Base-by-base conservation (phyloP, 192 early-diverging fungal species). In the Coemansia sp. region DNA sequence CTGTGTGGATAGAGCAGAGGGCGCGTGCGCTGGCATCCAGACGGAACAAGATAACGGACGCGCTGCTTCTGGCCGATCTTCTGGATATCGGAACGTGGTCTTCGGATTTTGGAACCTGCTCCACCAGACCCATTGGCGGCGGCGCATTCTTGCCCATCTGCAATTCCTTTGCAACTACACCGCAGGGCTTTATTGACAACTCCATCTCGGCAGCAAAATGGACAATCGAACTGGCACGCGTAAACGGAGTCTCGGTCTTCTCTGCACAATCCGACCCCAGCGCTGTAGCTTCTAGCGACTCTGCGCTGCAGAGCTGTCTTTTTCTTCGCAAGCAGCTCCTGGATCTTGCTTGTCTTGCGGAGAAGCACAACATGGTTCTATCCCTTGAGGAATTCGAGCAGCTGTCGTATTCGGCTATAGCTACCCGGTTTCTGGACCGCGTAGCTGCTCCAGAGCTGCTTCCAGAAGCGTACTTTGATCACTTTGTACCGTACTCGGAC, bases 361-460 rank as follows among this genome's bases (percentile, higher is more conserved):
- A 79, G 10, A 32, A 62, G 52, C 89, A 89, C 65, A 59, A 63
- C 9, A 66, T 86, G 60, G 54, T 46, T 6, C 63, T 88, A 11
- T 54, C 72, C 2, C 74, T 91, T 26, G 73, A 78, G 16, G 83
- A 86, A 26, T 89, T 90, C 63, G 79, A 74, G 13, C 66, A 79
- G 64, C 54, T 83, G 26, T 72, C 74, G 7, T 87, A 84, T 41
- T 71, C 69, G 21, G 54, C 41, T 11, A 73, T 80, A 37, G 85
- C 89, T 22, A 69, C 85, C 21, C 80, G 85, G 51, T 63, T 92
- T 26, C 74, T 92, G 26, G 89, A 91, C 61, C 78, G 88, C 8
- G 87, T 85, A 7, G 71, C 80, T 0, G 78, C 89, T 6, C 79
- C 87, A 19, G 89, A 92, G 66, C 78, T 88, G 18, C 69, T 91